Evolutionary conservation across 345 rosid genomes (phyloP).

Genomic region (Nephelium lappaceum): DNA sequence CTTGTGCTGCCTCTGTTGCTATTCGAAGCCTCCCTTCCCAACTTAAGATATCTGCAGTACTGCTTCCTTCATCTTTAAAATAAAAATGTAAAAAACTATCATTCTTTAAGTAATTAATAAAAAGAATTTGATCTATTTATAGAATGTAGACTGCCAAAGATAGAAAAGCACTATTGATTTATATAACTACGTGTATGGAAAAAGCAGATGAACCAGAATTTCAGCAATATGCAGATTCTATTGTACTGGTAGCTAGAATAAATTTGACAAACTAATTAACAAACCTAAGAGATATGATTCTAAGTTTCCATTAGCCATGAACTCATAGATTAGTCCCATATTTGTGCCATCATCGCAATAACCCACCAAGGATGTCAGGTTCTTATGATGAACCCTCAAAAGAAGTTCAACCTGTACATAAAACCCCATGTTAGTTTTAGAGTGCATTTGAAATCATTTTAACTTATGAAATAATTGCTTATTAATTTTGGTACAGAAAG

Average conservation of each 20-base stretch:
- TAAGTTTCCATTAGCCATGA: conserved; percentile 54
- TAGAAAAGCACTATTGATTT: too few species aligned
- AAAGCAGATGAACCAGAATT: not conserved
- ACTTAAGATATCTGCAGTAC: conserved; percentile 17
- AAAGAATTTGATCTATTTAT: not conserved
- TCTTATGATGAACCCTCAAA: conserved; percentile 29
- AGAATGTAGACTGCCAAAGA: not conserved
- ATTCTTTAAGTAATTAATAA: too few species aligned
- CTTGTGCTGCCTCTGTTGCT: conserved; percentile 57
- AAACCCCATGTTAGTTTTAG: not conserved
- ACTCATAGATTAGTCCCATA: conserved; percentile 54
- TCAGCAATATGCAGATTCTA: not conserved
- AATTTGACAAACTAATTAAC: not conserved
- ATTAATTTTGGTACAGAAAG: too few species aligned
- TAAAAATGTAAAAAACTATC: too few species aligned
- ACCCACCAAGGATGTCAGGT: conserved; percentile 24
- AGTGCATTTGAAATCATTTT: too few species aligned
- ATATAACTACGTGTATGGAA: too few species aligned
- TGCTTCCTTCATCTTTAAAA: not conserved
- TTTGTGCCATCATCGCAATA: conserved; percentile 23
- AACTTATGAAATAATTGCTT: too few species aligned
- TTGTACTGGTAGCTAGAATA: not conserved
- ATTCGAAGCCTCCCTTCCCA: conserved; percentile 54
- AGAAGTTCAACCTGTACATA: conserved; percentile 28
- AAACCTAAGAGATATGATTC: conserved; percentile 47